These are phyloP conservation scores for Elymus sibiricus DNA, from an alignment of 176 grass and related monocot genomes.

Conservation along the genomic window DNA sequence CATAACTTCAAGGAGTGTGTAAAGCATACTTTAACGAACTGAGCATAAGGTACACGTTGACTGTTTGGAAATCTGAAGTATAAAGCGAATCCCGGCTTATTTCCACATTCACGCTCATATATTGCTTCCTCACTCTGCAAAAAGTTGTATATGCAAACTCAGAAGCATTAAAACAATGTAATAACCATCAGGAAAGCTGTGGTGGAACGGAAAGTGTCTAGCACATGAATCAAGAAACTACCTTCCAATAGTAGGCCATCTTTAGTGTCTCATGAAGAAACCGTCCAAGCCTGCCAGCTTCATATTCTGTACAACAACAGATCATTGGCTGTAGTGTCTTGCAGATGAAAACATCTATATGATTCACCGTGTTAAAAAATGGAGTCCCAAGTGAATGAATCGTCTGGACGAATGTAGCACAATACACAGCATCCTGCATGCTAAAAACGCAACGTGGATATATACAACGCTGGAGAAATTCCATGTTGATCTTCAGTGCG, in stretches of 20 bases:
- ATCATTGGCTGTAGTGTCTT: constrained; percentile 98
- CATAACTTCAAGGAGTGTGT: constrained; percentile 34
- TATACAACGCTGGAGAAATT: constrained; percentile 91
- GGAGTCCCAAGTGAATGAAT: constrained; percentile 87
- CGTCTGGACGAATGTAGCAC: constrained; percentile 88
- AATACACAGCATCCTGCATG: constrained; percentile 90
- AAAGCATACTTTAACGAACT: constrained; percentile 77
- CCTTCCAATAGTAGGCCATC: constrained; percentile 98
- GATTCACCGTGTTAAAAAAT: constrained; percentile 88
- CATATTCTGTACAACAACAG: constrained; percentile 95
- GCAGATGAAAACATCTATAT: constrained; percentile 95
- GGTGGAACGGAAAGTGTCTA: constrained; percentile 11
- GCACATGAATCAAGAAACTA: constrained; percentile 36
- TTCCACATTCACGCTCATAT: constrained; percentile 97
- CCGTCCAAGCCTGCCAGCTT: constrained; percentile 91
- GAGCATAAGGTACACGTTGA: constrained; percentile 76
- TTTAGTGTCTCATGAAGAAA: constrained; percentile 95
- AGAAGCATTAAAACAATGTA: constrained; percentile 29
- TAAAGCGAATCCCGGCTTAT: constrained; percentile 90
- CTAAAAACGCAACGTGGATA: constrained; percentile 90
- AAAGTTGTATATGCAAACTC: constrained; percentile 28
- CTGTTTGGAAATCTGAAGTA: constrained; percentile 87
- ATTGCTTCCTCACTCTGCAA: constrained; percentile 89
- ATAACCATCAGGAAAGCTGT: not conserved
- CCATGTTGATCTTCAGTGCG: constrained; percentile 93